These are phyloP conservation scores for Aquilaria agallochum DNA, from an alignment of 441 rosid species.

Conservation along the genomic window DNA sequence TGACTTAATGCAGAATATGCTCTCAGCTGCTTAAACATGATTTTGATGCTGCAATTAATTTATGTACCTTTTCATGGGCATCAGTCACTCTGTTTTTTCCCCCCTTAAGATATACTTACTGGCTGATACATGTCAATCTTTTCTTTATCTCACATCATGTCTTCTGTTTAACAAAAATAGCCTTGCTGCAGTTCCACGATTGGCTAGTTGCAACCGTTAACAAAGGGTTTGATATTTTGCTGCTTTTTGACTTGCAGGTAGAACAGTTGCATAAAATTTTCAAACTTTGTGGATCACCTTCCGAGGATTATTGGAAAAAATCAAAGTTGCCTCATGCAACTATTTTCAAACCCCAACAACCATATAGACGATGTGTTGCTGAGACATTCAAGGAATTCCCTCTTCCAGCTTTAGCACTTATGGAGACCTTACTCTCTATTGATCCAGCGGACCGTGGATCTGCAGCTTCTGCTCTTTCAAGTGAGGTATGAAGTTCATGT, in stretches of 20 bases:
- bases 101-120: no score
- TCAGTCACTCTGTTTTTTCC: no score
- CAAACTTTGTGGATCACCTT: constrained; percentile 95
- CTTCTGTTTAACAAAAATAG: no score
- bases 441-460: constrained; percentile 94
- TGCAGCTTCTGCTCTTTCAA: constrained; percentile 68
- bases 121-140: no score
- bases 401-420: constrained; percentile 74
- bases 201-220: no score
- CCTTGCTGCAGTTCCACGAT: no score
- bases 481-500: constrained; percentile 51
- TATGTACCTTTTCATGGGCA: no score
- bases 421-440: constrained; percentile 79
- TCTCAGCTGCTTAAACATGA: no score
- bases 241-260: constrained; percentile 48
- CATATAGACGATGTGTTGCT: constrained; percentile 79
- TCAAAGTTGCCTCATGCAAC: constrained; percentile 95
- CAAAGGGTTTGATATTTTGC: no score
- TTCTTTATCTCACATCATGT: no score
- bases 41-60: no score
- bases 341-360: constrained; percentile 92
- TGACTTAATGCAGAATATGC: no score
- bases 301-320: constrained; percentile 92
- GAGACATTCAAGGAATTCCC: constrained; percentile 96
- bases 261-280: constrained; percentile 98